phyloP scores from a whole-genome alignment of 2,329 filamentous ascomycete genomes.

The Cercospora nicotianae region DNA sequence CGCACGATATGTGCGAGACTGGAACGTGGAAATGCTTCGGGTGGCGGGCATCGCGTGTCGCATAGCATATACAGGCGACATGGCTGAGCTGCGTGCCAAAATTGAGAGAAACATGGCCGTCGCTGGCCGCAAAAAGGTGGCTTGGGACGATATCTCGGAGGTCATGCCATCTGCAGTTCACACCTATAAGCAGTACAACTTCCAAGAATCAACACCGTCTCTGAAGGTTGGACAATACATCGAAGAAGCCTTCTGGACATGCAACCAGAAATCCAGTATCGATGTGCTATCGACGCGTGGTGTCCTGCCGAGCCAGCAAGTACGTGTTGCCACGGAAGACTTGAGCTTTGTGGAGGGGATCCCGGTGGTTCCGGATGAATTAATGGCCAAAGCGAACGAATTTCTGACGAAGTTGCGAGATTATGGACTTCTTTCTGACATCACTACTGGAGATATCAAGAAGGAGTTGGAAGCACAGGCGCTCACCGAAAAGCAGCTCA shows the following conservation, averaged over 20 bases:
- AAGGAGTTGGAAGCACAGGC: slow-evolving; percentile 80
- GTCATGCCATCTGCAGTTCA: slow-evolving; percentile 79
- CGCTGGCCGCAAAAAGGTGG: slow-evolving; percentile 48
- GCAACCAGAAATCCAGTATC: slow-evolving; percentile 76
- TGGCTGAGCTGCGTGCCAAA: slow-evolving; percentile 67
- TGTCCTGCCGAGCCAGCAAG: slow-evolving; percentile 77
- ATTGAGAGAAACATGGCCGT: slow-evolving; percentile 43
- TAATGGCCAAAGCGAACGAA: slow-evolving; percentile 64
- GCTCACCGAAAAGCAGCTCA: slow-evolving; percentile 73
- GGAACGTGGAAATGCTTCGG: slow-evolving; percentile 92
- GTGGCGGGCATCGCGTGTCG: slow-evolving; percentile 87
- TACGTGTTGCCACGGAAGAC: slow-evolving; percentile 72
- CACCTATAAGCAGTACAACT: slow-evolving; percentile 82
- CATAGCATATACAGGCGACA: slow-evolving; percentile 84
- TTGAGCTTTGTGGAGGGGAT: slow-evolving; percentile 83
- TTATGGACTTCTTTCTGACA: slow-evolving; percentile 81
- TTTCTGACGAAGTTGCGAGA: slow-evolving; percentile 81
- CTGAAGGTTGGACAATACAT: slow-evolving; percentile 79
- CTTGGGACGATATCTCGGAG: slow-evolving; percentile 62
- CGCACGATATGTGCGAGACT: slow-evolving; percentile 87
- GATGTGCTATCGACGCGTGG: slow-evolving; percentile 87
- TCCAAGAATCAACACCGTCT: slow-evolving; percentile 86
- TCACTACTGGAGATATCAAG: slow-evolving; percentile 84
- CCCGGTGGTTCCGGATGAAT: slow-evolving; percentile 75
- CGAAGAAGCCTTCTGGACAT: slow-evolving; percentile 95